Percentiles rank a stretch among this genome's conserved stretches.
phyloP scores from a whole-genome alignment of 495 filamentous ascomycete genomes.

The Aspergillus bertholletiae region DNA sequence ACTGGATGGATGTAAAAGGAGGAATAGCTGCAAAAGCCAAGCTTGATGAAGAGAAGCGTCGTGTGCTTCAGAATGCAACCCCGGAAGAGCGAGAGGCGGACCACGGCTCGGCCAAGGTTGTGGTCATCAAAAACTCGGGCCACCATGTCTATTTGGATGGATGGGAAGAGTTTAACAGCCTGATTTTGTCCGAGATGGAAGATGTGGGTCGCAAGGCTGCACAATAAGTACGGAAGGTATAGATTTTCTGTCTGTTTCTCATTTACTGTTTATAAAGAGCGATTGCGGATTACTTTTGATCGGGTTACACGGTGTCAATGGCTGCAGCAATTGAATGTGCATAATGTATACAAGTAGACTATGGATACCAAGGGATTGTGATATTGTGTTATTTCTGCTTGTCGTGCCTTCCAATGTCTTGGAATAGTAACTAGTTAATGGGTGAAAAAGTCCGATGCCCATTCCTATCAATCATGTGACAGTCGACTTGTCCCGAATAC shows the following conservation, averaged over 20 bases:
- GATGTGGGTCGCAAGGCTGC: constrained; percentile 85
- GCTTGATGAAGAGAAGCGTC: constrained; percentile 63
- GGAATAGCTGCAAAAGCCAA: constrained; percentile 79
- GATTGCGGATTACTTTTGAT: background rate
- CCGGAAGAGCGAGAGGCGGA: constrained; percentile 68
- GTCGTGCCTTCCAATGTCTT: no score
- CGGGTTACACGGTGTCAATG: background rate
- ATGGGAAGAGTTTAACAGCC: constrained; percentile 81
- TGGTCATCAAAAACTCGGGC: constrained; percentile 76
- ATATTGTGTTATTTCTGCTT: no score
- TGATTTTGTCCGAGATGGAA: constrained; percentile 62
- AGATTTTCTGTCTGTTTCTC: background rate
- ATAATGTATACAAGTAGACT: background rate
- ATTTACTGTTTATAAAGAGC: background rate
- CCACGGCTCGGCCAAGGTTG: constrained; percentile 79
- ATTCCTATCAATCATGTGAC: background rate
- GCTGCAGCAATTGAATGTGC: background rate
- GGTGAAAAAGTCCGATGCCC: no score
- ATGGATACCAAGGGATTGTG: no score
- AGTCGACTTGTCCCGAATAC: background rate
- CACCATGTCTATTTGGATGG: constrained; percentile 97
- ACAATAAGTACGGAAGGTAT: constrained; percentile 34
- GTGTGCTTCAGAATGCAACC: constrained; percentile 54
- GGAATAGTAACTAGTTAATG: no score
- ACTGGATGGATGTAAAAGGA: constrained; percentile 96